These are phyloP conservation scores for Arthrobotrys megalospora DNA, from an alignment of 2,329 filamentous ascomycete genomes.

Conservation along the genomic window DNA sequence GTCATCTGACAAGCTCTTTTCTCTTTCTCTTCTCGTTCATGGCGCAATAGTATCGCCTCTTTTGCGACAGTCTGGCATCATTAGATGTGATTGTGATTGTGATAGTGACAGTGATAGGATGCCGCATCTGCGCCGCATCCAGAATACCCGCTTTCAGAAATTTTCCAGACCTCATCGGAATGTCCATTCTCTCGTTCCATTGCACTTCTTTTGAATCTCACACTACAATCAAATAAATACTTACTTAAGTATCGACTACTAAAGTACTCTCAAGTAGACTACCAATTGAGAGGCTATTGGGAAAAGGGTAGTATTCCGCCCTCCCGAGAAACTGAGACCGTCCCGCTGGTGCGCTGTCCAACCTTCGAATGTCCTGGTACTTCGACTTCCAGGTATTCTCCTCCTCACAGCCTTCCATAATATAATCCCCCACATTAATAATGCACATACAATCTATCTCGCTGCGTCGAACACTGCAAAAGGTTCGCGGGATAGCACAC, in stretches of 20 bases:
- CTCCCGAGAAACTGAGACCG: background rate
- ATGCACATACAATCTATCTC: background rate
- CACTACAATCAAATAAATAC: background rate
- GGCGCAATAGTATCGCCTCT: constrained; percentile 24
- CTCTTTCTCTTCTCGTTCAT: background rate
- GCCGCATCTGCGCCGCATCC: constrained; percentile 17
- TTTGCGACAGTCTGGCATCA: constrained; percentile 33
- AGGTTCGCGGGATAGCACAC: background rate
- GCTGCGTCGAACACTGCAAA: background rate
- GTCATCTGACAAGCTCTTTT: constrained; percentile 12
- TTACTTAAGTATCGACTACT: background rate
- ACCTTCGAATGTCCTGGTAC: constrained; percentile 8
- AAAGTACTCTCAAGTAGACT: background rate
- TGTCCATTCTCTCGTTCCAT: background rate
- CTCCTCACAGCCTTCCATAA: background rate
- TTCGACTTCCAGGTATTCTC: background rate
- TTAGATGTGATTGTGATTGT: background rate
- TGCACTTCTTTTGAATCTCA: background rate
- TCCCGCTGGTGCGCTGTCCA: constrained; percentile 10
- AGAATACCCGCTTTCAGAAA: constrained; percentile 25
- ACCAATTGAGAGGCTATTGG: background rate
- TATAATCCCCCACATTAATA: constrained; percentile 6
- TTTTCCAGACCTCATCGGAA: constrained; percentile 15
- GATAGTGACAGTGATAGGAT: constrained; percentile 23
- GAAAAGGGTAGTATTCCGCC: constrained; percentile 6